Conservation (phyloP, 495 filamentous ascomycete genomes). For the Hypomontagnella submonticulosa region DNA sequence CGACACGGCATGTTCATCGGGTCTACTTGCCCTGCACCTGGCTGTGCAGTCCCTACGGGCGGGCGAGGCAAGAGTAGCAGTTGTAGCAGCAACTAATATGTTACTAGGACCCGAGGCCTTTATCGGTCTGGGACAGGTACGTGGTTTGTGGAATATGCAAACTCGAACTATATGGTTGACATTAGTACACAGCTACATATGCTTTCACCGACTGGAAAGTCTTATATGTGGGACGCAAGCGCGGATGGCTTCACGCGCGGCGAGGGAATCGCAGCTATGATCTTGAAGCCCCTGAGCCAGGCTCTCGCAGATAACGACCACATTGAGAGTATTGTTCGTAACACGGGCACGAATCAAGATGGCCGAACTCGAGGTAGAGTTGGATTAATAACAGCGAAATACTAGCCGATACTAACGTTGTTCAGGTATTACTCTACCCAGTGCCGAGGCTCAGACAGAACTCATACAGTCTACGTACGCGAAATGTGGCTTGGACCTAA, state of each 20-base stretch:
- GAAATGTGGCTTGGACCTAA: constrained; percentile 55
- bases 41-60: constrained; percentile 55
- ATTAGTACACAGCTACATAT: constrained; percentile 17
- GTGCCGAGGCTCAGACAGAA: constrained; percentile 59
- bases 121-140: not conserved
- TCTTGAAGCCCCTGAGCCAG: constrained; percentile 62
- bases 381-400: too few relatives aligned
- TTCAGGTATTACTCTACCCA: constrained; percentile 61
- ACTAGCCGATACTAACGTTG: too few relatives aligned
- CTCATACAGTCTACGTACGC: constrained; percentile 62
- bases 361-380: too few relatives aligned
- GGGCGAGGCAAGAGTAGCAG: constrained; percentile 53
- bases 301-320: constrained; percentile 49
- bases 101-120: constrained; percentile 48
- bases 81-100: constrained; percentile 54
- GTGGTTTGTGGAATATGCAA: not conserved
- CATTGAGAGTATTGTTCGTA: too few relatives aligned
- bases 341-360: too few relatives aligned
- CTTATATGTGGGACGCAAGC: constrained; percentile 49
- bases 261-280: constrained; percentile 63
- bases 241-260: constrained; percentile 70
- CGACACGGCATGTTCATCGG: constrained; percentile 61
- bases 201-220: constrained; percentile 53
- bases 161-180: not conserved
- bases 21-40: constrained; percentile 52